Base-by-base conservation (phyloP, 176 grass and related monocot species). In the Triticum monococcum region DNA sequence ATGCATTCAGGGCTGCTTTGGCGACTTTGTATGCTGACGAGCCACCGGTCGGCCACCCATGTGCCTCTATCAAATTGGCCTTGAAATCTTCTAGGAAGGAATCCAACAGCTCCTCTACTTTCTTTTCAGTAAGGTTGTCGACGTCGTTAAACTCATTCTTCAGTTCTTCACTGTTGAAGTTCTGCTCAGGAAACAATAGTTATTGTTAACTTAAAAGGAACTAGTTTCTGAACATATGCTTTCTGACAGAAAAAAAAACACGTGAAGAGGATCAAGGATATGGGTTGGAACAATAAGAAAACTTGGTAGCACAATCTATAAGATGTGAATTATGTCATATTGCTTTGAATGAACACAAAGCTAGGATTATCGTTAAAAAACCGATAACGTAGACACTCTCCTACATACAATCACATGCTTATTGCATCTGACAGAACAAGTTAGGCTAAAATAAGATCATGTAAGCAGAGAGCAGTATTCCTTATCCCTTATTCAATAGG, bases 71-170 rank as follows among this genome's bases (percentile, higher is more conserved):
- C 68, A 88, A 68, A 32, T 80, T 84, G 31, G 76, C 90, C 84
- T 89, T 94, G 77, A 94, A 97, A 86, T 97, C 90, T 33, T 94
- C 67, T 25, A 92, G 71, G 63, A 91, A 94, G 18, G 68, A 56
- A 79, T 64, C 37, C 33, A 92, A 71, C 11, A 92, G 62, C n/a
- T 91, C 86, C 4, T 90, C 84, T 14, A 92, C 4, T 83, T 13
- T 89, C 35, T 88, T 86, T 89, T 89, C 88, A 77, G 88, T 91
- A 35, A 92, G 84, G 25, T 50, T 66, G 65, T 91, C 84, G 26
- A 91, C 78, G 60, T 87, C 80, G 61, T 75, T 17, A 8, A 97
- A 84, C 24, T 92, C 84, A 26, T 87, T 86, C 56, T 26, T 82
- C 16, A 94, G 62, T 8, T 77, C 68, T 82, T 94, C 90, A 67